Percentiles rank a stretch among this genome's conserved stretches.
Conservation (phyloP, 148 eudicot genomes). For the Agrostemma githago region DNA sequence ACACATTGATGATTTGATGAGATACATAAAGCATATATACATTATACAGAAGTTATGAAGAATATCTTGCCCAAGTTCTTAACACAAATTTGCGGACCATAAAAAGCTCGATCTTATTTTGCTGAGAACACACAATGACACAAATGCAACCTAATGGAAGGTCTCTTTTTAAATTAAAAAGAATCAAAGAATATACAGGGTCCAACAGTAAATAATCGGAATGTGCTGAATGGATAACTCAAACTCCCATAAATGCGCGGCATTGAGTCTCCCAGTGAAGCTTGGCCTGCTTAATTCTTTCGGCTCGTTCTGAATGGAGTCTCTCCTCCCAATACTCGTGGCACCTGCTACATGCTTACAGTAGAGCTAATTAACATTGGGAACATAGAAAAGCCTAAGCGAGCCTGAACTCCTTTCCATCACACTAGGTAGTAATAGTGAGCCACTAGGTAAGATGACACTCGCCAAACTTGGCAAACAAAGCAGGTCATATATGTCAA, state of each 20-base stretch:
- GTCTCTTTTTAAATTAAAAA: neutral
- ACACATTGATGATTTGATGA: neutral
- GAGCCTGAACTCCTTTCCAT: neutral
- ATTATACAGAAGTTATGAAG: neutral
- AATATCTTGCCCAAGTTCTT: neutral
- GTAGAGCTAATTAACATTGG: neutral
- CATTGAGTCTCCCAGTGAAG: constrained; percentile 83
- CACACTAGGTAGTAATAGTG: too few species aligned
- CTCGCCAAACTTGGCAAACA: too few species aligned
- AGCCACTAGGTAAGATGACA: too few species aligned
- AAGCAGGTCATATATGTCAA: too few species aligned
- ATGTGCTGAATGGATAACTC: neutral
- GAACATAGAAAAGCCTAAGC: neutral
- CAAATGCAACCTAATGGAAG: constrained; percentile 8
- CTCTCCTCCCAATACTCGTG: constrained; percentile 90
- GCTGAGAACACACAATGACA: neutral
- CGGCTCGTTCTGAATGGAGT: constrained; percentile 58
- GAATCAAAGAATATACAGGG: neutral
- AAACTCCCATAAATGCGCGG: constrained; percentile 64
- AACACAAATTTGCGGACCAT: neutral
- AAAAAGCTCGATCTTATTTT: neutral
- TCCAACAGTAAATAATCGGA: neutral
- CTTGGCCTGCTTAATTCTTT: constrained; percentile 72
- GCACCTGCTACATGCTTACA: constrained; percentile 42
- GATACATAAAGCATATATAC: neutral